Evolutionary conservation across 1,284 basidiomycete species (phyloP), one percentile per base, ranked within the genome.

Genomic region (Puccinia brachypodii): DNA sequence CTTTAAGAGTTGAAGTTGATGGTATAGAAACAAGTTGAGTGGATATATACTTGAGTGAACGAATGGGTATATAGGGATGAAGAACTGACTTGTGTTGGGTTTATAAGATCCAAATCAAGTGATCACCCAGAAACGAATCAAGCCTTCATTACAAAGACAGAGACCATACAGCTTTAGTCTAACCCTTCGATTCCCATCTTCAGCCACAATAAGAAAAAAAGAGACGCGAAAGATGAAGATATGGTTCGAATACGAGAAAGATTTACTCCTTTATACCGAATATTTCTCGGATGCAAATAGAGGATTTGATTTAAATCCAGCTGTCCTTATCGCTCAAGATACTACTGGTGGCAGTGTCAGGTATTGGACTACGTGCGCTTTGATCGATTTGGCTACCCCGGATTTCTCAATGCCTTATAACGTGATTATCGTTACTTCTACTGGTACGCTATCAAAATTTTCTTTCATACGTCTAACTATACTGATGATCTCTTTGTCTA

Each of bases 401-500:
- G 96, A 99, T 88, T 99, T 99, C 87, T 96, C 93, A 85, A 98
- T 99, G 95, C 96, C 96, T 14, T 99, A 98, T 88, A 99, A 98
- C 87, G 96, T 98, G 83, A 98, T 98, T 87, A 96, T 97, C 85
- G 92, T 98, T 89, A 95, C 91, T 81, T 94, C 92, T 85, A 95
- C 94, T 11, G 53, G 83, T 76, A 71, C 44, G 75, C 50, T n/a
- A 22, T 3, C 44, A 25, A 53, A 36, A 28, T 38, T 19, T 28
- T 28, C 2, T 31, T 31, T 31, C 25, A 25, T 38, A 38, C 47
- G 19, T 14, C 31, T 64, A 13, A 38, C 31, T 33, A n/a, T 68
- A 28, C 25, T 31, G 22, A 68, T 56, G 19, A 56, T 56, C 19
- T 42, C 19, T 69, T 69, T 3, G 13, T 33, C n/a, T 38, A n/a